Percentiles rank a stretch among this genome's conserved stretches.
These are phyloP conservation scores for Pseudogymnoascus sp. DNA, from an alignment of 2,329 filamentous ascomycete species.

Conservation along the genomic window DNA sequence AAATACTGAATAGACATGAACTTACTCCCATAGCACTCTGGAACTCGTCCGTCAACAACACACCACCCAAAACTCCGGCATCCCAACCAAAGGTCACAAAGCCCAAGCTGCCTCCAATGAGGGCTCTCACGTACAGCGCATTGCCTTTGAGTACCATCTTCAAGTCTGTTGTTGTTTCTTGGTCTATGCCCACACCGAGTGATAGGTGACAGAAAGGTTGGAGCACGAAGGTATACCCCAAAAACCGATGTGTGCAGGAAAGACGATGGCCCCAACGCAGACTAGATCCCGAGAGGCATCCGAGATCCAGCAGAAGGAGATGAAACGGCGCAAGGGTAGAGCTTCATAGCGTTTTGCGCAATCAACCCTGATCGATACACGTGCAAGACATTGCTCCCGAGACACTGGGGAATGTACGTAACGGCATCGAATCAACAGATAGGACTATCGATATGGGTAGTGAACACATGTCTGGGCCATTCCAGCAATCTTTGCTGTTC, in stretches of 20 bases:
- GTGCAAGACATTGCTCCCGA: conserved; percentile 13
- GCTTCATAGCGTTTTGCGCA: conserved; percentile 9
- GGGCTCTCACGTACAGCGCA: neutral
- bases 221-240: neutral
- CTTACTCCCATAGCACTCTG: conserved; percentile 27
- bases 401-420: conserved; percentile 10
- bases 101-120: conserved; percentile 17
- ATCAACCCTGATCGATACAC: conserved; percentile 15
- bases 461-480: neutral
- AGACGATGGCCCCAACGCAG: neutral
- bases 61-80: conserved; percentile 30
- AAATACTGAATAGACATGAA: neutral
- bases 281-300: neutral
- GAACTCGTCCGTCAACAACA: conserved; percentile 26
- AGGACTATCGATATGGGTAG: neutral
- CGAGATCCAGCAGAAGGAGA: neutral
- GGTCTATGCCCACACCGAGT: neutral
- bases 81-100: conserved; percentile 32
- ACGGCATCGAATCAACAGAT: neutral
- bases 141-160: conserved; percentile 6
- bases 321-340: neutral
- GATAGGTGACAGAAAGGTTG: neutral
- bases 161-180: neutral
- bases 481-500: neutral
- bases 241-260: neutral